Conservation (phyloP, 805 yeast species). For the Kluyveromyces dobzhanskii region DNA sequence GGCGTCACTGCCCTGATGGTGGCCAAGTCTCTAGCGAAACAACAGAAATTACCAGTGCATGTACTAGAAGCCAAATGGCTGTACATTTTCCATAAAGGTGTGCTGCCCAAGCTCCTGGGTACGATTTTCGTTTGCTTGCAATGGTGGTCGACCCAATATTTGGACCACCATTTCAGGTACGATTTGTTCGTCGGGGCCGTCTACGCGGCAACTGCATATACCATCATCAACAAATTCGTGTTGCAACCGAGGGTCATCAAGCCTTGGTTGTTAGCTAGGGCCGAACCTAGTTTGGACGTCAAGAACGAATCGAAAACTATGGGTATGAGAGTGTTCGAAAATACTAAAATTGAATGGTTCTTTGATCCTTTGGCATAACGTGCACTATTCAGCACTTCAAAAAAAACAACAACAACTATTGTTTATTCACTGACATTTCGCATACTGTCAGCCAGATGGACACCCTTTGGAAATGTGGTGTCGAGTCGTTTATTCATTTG, state of each 20-base stretch:
- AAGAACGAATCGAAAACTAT: constrained; percentile 39
- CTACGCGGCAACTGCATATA: constrained; percentile 41
- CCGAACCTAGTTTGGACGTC: constrained; percentile 33
- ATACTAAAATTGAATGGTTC: constrained; percentile 39
- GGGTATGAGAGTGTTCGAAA: constrained; percentile 59
- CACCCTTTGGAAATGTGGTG: too few relatives aligned
- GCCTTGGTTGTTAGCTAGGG: constrained; percentile 24
- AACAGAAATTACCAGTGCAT: not conserved
- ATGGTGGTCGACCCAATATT: constrained; percentile 71
- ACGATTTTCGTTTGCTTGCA: constrained; percentile 43
- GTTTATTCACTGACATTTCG: too few relatives aligned
- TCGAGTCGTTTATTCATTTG: too few relatives aligned
- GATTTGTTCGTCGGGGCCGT: constrained; percentile 49
- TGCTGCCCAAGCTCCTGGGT: constrained; percentile 28
- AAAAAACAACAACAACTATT: too few relatives aligned
- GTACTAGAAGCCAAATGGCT: constrained; percentile 11
- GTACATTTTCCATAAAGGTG: constrained; percentile 19
- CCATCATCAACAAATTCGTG: constrained; percentile 31
- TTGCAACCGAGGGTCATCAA: constrained; percentile 30
- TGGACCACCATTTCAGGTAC: constrained; percentile 65
- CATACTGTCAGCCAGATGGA: too few relatives aligned
- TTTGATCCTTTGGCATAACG: constrained; percentile 46
- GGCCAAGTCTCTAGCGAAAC: too few relatives aligned
- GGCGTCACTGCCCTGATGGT: too few relatives aligned
- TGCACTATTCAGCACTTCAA: too few relatives aligned